phyloP scores from a whole-genome alignment of 2,329 filamentous ascomycete species.

The Ceratocystis cacaofunesta region DNA sequence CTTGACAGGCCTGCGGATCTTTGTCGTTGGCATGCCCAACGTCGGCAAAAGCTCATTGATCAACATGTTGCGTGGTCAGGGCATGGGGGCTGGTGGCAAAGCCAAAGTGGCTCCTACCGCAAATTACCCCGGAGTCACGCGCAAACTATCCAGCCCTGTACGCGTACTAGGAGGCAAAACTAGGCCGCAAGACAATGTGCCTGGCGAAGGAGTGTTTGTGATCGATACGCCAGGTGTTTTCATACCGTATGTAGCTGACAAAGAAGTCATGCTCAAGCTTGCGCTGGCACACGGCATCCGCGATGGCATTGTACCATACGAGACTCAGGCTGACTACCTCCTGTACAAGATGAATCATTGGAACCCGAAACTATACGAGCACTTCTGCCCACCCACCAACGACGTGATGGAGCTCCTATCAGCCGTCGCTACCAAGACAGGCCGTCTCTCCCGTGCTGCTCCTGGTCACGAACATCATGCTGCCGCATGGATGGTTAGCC shows the following conservation, averaged over 20 bases:
- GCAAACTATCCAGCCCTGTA: constrained; percentile 69
- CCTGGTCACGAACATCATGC: constrained; percentile 54
- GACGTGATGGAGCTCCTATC: constrained; percentile 61
- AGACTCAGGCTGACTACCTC: constrained; percentile 77
- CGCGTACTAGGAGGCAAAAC: constrained; percentile 44
- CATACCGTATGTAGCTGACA: constrained; percentile 73
- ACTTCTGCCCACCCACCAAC: constrained; percentile 61
- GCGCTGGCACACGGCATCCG: constrained; percentile 82
- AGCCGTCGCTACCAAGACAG: constrained; percentile 56
- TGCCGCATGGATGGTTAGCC: constrained; percentile 65
- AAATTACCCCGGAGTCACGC: constrained; percentile 74
- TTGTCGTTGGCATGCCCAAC: constrained; percentile 96
- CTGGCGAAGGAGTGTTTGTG: constrained; percentile 57
- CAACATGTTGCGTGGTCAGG: constrained; percentile 62
- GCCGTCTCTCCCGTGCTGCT: constrained; percentile 61
- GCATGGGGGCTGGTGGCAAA: constrained; percentile 30
- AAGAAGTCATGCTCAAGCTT: constrained; percentile 88
- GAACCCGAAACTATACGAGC: constrained; percentile 46
- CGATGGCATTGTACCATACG: constrained; percentile 64
- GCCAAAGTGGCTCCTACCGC: constrained; percentile 67
- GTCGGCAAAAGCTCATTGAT: constrained; percentile 92
- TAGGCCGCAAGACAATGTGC: constrained; percentile 21
- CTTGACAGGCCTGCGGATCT: constrained; percentile 66
- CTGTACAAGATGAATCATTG: constrained; percentile 67
- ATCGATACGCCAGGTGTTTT: constrained; percentile 93